Evolutionary conservation across 2,329 filamentous ascomycete species (phyloP).

Genomic region (Alternaria consortialis): DNA sequence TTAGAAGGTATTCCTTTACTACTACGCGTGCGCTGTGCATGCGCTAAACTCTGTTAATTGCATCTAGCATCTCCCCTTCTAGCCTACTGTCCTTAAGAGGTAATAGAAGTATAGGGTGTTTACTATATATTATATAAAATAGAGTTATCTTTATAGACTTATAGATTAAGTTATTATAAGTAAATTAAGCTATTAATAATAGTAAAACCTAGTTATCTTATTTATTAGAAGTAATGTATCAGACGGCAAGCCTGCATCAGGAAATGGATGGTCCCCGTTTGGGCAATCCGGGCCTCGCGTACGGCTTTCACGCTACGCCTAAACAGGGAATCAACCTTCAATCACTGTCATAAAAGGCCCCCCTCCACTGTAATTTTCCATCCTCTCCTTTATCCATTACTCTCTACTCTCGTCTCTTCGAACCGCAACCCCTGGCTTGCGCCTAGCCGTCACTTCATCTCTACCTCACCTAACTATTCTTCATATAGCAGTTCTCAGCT

Average conservation of each 20-base stretch:
- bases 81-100: too few relatives aligned
- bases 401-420: neutral
- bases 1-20: too few relatives aligned
- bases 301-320: slow-evolving; percentile 1
- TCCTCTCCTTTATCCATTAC: neutral
- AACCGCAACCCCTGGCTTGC: neutral
- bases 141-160: too few relatives aligned
- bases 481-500: neutral
- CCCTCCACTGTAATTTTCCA: neutral
- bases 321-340: neutral
- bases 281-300: slow-evolving; percentile 6
- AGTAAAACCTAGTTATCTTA: too few relatives aligned
- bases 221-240: too few relatives aligned
- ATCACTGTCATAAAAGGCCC: neutral
- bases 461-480: neutral
- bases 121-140: too few relatives aligned
- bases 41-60: too few relatives aligned
- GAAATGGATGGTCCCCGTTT: neutral
- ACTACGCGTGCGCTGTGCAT: too few relatives aligned
- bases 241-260: slow-evolving; percentile 4
- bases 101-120: too few relatives aligned
- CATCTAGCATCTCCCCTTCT: too few relatives aligned
- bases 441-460: neutral
- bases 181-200: too few relatives aligned
- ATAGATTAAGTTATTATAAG: too few relatives aligned